Base-by-base conservation (phyloP, 768 basidiomycete genomes). In the Baorangia bicolor region DNA sequence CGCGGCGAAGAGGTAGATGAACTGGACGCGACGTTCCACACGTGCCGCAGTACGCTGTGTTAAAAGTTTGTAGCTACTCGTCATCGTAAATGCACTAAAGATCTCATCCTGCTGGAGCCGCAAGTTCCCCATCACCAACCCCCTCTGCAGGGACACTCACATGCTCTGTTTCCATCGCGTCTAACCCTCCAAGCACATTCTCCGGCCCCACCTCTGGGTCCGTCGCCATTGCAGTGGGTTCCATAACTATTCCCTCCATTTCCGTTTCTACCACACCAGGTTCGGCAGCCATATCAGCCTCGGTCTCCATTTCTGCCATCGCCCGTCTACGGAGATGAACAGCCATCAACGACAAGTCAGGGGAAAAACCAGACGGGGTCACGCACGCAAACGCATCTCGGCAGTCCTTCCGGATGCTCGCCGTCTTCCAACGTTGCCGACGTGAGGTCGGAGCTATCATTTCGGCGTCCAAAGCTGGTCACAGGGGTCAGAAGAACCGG, bases 361-460 rank as follows among this genome's bases (percentile, higher is more conserved):
- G 4, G 3, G 6, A 35, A 14, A 39, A 27, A 21, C 33, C 23
- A 20, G 40, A 23, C 21, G 27, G 34, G 14, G n/a, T 13, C 14
- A 77, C 85, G 46, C 61, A 87, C 88, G 76, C 70, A 63, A 78
- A 92, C 3, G 87, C 86, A 38, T 78, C 77, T 23, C 82, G 78
- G 62, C 86, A 86, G n/a, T 78, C 78, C 14, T 78, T 74, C 45
- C 81, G 77, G 20, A 80, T 74, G 33, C 70, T 73, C 2, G 73
- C 49, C 21, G 74, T 78, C 66, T 83, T 89, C 81, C 86, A 90
- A 53, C 78, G 78, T 66, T 90, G 85, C 56, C 75, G 72, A 57
- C 72, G 72, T 16, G 80, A 84, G 1, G 71, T 74, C 0, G 72
- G 71, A 1, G 81, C 76, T 2, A 90, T 67, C 74, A 92, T 74